A percentile compares a stretch with the other conserved stretches of the same genome.
These are phyloP conservation scores for Fusarium verticillioides DNA, from an alignment of 2,329 filamentous ascomycete species.

Conservation along the genomic window DNA sequence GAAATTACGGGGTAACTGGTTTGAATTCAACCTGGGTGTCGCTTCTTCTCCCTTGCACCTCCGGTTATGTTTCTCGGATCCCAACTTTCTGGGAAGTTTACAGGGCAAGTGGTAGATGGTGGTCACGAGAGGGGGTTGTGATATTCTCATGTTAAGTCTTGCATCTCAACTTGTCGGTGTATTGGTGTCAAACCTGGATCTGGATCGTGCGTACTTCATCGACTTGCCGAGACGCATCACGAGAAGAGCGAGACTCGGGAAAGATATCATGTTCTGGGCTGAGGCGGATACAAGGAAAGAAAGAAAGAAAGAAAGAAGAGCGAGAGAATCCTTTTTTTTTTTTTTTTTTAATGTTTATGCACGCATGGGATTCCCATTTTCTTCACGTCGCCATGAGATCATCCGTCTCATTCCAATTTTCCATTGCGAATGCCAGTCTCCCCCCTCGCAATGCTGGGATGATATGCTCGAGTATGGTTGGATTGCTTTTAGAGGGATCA, in stretches of 20 bases:
- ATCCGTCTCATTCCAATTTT: slow-evolving; percentile 8
- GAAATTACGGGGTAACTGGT: slow-evolving; percentile 28
- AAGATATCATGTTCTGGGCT: slow-evolving; percentile 16
- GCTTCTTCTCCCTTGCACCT: slow-evolving; percentile 18
- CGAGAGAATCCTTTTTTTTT: slow-evolving; percentile 35
- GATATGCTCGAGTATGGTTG: slow-evolving; percentile 11
- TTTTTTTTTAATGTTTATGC: slow-evolving; percentile 40
- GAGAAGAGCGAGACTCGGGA: slow-evolving; percentile 28
- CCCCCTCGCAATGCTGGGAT: slow-evolving; percentile 1
- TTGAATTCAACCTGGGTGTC: slow-evolving; percentile 23
- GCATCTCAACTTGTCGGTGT: slow-evolving; percentile 44
- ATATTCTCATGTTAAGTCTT: slow-evolving; percentile 46
- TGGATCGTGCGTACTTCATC: slow-evolving; percentile 29
- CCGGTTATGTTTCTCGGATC: slow-evolving; percentile 37
- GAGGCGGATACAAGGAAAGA: slow-evolving; percentile 26
- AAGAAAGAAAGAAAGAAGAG: slow-evolving; percentile 32
- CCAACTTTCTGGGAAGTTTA: slow-evolving; percentile 11
- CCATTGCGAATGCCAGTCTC: slow-evolving; percentile 12
- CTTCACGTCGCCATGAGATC: slow-evolving; percentile 27
- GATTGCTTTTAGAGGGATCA: slow-evolving; percentile 22
- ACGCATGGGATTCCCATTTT: slow-evolving; percentile 38
- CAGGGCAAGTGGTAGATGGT: slow-evolving; percentile 21
- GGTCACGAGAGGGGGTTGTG: slow-evolving; percentile 35
- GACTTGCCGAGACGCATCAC: slow-evolving; percentile 22
- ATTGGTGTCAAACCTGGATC: slow-evolving; percentile 41